Conservation (phyloP, 2,329 filamentous ascomycete species). For the Xylariaceae sp. region DNA sequence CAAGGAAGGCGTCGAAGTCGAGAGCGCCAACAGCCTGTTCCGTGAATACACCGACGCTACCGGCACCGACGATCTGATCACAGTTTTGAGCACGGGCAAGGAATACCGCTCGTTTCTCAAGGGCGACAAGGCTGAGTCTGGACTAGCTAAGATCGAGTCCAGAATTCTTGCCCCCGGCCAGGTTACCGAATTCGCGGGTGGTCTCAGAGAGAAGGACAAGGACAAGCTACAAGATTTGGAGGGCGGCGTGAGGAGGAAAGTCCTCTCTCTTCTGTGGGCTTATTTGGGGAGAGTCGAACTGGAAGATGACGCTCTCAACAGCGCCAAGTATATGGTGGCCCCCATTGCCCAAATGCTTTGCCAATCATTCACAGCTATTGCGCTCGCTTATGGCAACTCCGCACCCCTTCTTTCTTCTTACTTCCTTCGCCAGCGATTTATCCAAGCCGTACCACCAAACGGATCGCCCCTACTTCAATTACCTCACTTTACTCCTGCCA, state of each 20-base stretch:
- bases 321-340: constrained; percentile 84
- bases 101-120: constrained; percentile 78
- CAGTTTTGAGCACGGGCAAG: constrained; percentile 78
- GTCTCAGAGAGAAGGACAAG: constrained; percentile 71
- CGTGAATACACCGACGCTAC: constrained; percentile 85
- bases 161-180: constrained; percentile 66
- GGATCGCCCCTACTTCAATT: constrained; percentile 88
- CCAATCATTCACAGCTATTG: constrained; percentile 81
- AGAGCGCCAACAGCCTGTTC: constrained; percentile 93
- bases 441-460: constrained; percentile 83
- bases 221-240: constrained; percentile 77
- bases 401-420: constrained; percentile 79
- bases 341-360: constrained; percentile 83
- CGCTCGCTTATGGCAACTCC: constrained; percentile 83
- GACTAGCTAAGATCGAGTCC: constrained; percentile 80
- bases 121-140: constrained; percentile 75
- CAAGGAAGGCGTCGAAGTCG: constrained; percentile 88
- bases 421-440: constrained; percentile 77
- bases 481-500: constrained; percentile 73
- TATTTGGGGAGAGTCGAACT: constrained; percentile 89
- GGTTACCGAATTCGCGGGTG: constrained; percentile 48
- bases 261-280: constrained; percentile 87
- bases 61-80: constrained; percentile 74
- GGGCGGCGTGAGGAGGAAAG: constrained; percentile 76
- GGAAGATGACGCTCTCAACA: constrained; percentile 71